phyloP scores from a whole-genome alignment of 257 asterid species.

The Penstemon eatonii region DNA sequence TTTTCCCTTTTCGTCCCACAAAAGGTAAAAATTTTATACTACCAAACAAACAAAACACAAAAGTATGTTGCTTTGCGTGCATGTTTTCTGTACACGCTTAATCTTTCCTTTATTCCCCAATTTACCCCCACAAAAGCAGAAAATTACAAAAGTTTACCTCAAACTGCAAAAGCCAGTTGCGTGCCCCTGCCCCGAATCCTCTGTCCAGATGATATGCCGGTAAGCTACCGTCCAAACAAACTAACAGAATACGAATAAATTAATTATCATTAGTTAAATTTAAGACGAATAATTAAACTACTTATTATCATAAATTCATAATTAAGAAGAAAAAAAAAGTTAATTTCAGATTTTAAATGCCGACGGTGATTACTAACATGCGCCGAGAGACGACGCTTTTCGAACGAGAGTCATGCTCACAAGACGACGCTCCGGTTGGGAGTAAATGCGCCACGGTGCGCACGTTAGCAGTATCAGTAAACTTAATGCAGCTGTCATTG shows the following conservation, averaged over 20 bases:
- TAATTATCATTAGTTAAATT: background rate
- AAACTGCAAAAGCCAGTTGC: constrained; percentile 90
- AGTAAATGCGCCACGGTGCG: constrained; percentile 40
- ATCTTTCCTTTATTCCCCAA: constrained; percentile 10
- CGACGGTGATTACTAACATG: constrained; percentile 44
- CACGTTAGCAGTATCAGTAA: constrained; percentile 40
- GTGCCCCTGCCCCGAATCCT: constrained; percentile 85
- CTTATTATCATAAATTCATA: background rate
- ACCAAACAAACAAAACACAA: background rate
- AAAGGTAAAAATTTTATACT: background rate
- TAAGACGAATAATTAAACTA: background rate
- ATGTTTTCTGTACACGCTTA: constrained; percentile 18
- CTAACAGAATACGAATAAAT: constrained; percentile 30
- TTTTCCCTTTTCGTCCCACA: constrained; percentile 32
- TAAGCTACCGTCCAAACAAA: constrained; percentile 93
- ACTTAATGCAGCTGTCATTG: constrained; percentile 22
- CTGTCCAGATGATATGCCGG: constrained; percentile 91
- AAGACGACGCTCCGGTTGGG: constrained; percentile 37
- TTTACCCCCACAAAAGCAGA: constrained; percentile 25
- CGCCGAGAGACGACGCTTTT: constrained; percentile 57
- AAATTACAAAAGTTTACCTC: constrained; percentile 56
- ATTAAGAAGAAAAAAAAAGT: background rate
- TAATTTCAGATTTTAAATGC: background rate
- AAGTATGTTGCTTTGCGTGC: constrained; percentile 29
- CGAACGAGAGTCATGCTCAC: constrained; percentile 67